Base-by-base conservation (phyloP, 139 green algal species). In the Coccomyxa sp. region DNA sequence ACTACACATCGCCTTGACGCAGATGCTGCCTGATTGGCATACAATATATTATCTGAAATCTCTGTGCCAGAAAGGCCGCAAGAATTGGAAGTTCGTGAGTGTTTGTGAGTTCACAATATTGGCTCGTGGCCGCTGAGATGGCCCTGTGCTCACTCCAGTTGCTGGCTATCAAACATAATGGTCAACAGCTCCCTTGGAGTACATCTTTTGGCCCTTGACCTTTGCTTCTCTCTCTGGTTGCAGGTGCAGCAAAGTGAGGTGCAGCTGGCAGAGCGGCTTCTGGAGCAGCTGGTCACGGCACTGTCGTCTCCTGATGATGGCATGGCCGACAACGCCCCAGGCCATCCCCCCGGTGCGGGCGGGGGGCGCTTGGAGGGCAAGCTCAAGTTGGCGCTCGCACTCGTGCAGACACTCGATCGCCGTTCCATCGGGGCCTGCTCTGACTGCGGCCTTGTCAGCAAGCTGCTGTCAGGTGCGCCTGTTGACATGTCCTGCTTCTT, bases 401-500 rank as follows among this genome's bases (percentile, higher is more conserved):
- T 90, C 63, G 28, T 83, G 30, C 76, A 71, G 59, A 79, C 84
- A 0, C 86, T 94, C 23, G 87, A 94, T 76, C 82, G 79, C 30
- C 85, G 85, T 23, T 77, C 67, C 30, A 30, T 92, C 4, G 89
- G 87, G 21, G 66, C 27, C 38, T 79, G 81, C 74, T 81, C 38
- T 68, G 82, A 14, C 28, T 82, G 86, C 0, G 83, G 85, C 18
- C 86, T 94, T 28, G 85, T 94, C 17, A 74, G 58, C 27, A 51
- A 91, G 38, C 86, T 94, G 27, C 76, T 93, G 51, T 82, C 80
- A 84, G 84, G 84, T 85, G 66, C 21, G 81, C 59, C 38, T 51
- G 38, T n/a, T 51, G 38, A 51, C 38, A 51, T 51, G 38, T 51
- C 38, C 38, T 11, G 27, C 38, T n/a, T 27, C 0, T 57, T 59